These are phyloP conservation scores for Dryas integrifolia DNA, from an alignment of 331 rosid genomes.

Conservation along the genomic window DNA sequence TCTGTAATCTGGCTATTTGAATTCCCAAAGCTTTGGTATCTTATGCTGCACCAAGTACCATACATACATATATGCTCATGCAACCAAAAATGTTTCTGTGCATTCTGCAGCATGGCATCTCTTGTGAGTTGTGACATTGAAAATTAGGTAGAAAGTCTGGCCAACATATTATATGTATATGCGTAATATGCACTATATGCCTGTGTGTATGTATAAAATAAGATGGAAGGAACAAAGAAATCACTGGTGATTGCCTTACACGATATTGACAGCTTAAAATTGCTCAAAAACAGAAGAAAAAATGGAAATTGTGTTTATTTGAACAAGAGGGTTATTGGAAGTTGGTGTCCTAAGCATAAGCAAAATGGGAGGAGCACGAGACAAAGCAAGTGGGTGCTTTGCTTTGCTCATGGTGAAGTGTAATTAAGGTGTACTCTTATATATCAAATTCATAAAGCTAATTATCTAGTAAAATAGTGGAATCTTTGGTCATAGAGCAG, in stretches of 20 bases:
- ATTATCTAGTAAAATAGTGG: constrained; percentile 15
- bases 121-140: too few relatives aligned
- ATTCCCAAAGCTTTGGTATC: constrained; percentile 39
- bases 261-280: constrained; percentile 36
- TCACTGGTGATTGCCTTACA: constrained; percentile 29
- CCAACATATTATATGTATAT: too few relatives aligned
- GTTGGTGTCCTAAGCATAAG: constrained; percentile 28
- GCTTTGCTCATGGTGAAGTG: constrained; percentile 36
- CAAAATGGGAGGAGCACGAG: constrained; percentile 58
- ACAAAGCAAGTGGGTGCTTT: constrained; percentile 49
- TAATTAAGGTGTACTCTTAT: not conserved
- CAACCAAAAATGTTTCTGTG: not conserved
- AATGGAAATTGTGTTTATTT: constrained; percentile 15
- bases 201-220: not conserved
- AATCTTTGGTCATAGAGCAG: constrained; percentile 49
- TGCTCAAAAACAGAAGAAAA: constrained; percentile 19
- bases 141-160: too few relatives aligned
- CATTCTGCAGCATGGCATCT: too few relatives aligned
- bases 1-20: constrained; percentile 17
- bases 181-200: too few relatives aligned
- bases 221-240: constrained; percentile 9
- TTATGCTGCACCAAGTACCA: constrained; percentile 15
- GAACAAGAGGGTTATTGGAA: constrained; percentile 35
- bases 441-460: not conserved
- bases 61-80: not conserved